phyloP scores from a whole-genome alignment of 1,139 yeast species.

The Geotrichum candidum region DNA sequence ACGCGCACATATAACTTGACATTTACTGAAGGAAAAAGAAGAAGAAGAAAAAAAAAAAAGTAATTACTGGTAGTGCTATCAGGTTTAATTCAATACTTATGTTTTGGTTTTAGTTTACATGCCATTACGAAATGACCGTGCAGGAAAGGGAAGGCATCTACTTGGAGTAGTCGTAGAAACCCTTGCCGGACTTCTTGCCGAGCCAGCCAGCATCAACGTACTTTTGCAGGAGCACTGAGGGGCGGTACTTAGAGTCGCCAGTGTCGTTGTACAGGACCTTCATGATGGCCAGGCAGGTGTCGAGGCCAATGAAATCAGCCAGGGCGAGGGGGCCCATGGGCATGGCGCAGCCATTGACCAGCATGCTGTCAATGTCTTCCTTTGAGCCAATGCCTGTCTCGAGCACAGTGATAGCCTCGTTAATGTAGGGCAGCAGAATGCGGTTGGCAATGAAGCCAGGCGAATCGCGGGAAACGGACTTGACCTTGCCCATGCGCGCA shows the following conservation, averaged over 20 bases:
- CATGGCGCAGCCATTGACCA: slow-evolving; percentile 45
- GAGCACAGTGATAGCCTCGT: slow-evolving; percentile 40
- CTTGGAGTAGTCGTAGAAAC: slow-evolving; percentile 37
- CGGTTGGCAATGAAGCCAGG: slow-evolving; percentile 44
- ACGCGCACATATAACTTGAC: neutral
- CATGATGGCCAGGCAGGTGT: slow-evolving; percentile 42
- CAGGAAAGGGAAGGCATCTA: neutral
- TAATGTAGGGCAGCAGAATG: slow-evolving; percentile 41
- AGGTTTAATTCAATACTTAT: neutral
- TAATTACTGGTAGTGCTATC: neutral
- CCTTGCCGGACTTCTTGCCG: slow-evolving; percentile 40
- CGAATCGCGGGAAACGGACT: slow-evolving; percentile 37
- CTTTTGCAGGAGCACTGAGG: slow-evolving; percentile 36
- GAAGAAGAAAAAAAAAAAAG: neutral
- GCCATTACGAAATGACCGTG: too few species aligned
- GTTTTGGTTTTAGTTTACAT: too few species aligned
- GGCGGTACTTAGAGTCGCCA: slow-evolving; percentile 41
- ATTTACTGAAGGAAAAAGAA: neutral
- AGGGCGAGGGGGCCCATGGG: slow-evolving; percentile 44
- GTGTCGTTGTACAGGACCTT: slow-evolving; percentile 39
- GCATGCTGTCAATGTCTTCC: slow-evolving; percentile 41
- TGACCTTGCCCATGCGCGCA: slow-evolving; percentile 35
- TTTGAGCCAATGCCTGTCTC: slow-evolving; percentile 40
- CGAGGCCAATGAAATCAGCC: slow-evolving; percentile 43
- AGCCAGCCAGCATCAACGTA: slow-evolving; percentile 43